Evolutionary conservation across 495 filamentous ascomycete species (phyloP), one percentile per base, ranked within the genome.

Genomic region (Apiosordaria backusii): DNA sequence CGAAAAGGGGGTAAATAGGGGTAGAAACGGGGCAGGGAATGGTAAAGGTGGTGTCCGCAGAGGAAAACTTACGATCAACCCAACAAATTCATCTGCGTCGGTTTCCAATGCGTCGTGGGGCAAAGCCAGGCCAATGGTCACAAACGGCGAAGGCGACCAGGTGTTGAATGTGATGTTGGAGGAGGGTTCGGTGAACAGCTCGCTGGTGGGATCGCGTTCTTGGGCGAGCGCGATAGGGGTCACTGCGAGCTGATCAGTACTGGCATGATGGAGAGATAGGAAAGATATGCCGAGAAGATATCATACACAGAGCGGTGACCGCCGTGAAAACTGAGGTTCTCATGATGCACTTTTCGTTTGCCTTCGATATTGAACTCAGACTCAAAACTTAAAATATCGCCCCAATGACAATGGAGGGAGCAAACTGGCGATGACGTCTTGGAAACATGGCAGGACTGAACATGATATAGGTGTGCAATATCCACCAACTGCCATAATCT

Each of bases 61-160:
- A 59, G 57, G 57, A 27, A 27, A n/a, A 75, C 77, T 16, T 71
- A 80, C 80, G 65, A 83, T 75, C 27, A 78, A 62, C 53, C 86
- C 86, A 69, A 87, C 82, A 64, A 84, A 87, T 60, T 87, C 85
- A 35, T 74, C 77, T 0, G 79, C 77, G 65, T 84, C 74, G 54
- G 74, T 76, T 5, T 76, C 77, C 6, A 80, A 73, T n/a, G 80
- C 77, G 60, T 78, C 78, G 18, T 67, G 61, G 15, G 86, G 86
- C 26, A 88, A 70, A 6, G 81, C 79, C 59, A 86, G 66, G 70
- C 86, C 86, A 65, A 80, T 81, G 50, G 83, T 83, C 59, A 80
- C 76, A 4, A 71, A 73, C 27, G 26, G 59, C 23, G 22, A 50
- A 21, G 69, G 68, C 10, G 27, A 21, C 75, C 76, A 78, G 59